Evolutionary conservation across 2,329 filamentous ascomycete species (phyloP).

Genomic region (Hypoxylon sp.): DNA sequence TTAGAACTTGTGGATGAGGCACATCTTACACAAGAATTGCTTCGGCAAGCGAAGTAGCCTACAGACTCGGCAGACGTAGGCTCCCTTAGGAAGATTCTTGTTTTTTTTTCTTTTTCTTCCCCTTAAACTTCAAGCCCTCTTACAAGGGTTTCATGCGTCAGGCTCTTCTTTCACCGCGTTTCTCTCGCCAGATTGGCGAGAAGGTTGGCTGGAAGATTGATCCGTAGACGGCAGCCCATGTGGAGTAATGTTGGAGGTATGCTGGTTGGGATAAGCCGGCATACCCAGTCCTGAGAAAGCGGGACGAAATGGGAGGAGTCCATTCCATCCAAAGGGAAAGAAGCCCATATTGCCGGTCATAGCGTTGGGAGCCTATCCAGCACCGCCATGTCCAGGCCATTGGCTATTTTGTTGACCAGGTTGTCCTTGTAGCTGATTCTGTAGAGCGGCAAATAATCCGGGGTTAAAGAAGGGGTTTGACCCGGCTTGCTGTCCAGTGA

Average conservation of each 20-base stretch:
- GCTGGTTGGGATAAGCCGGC: not conserved
- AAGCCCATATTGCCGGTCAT: conserved; percentile 2
- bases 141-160: not conserved
- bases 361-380: conserved; percentile 42
- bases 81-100: not conserved
- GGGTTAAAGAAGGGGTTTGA: conserved; percentile 70
- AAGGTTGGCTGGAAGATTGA: not conserved
- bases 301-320: not conserved
- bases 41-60: not conserved
- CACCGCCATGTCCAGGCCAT: conserved; percentile 50
- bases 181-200: not conserved
- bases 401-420: conserved; percentile 55
- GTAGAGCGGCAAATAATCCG: conserved; percentile 67
- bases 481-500: conserved; percentile 55
- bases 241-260: not conserved
- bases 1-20: not conserved
- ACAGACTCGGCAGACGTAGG: not conserved
- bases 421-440: conserved; percentile 59
- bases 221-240: not conserved
- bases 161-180: not conserved
- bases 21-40: not conserved
- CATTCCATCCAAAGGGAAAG: not conserved
- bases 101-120: no score
- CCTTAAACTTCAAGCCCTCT: not conserved
- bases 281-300: not conserved